These are phyloP conservation scores for Solanum appendiculatum DNA, from an alignment of 257 asterid species.

Conservation along the genomic window DNA sequence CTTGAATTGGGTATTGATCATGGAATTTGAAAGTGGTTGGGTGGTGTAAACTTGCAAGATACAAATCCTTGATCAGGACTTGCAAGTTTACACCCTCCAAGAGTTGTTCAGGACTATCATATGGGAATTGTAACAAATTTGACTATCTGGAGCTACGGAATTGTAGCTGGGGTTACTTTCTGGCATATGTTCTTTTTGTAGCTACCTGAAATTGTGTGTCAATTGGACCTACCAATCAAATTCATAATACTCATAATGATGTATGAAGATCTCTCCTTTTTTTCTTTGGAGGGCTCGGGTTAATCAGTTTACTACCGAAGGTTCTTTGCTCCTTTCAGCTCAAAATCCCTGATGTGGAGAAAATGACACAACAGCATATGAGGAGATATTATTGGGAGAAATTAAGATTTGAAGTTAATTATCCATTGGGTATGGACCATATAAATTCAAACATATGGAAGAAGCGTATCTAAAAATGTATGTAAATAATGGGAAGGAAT, in stretches of 20 bases:
- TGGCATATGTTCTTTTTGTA: not conserved
- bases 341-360: not conserved
- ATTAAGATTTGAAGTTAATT: not conserved
- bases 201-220: not conserved
- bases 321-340: not conserved
- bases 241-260: not conserved
- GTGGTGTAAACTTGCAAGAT: no score
- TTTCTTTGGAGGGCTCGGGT: not conserved
- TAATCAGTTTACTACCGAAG: not conserved
- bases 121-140: not conserved
- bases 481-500: not conserved
- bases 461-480: not conserved
- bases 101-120: not conserved
- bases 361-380: not conserved
- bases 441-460: not conserved
- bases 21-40: not conserved
- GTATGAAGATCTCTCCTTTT: not conserved
- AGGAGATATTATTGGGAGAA: not conserved
- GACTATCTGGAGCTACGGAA: not conserved
- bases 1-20: not conserved
- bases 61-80: no score
- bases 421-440: not conserved
- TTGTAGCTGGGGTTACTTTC: not conserved
- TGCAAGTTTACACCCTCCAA: not conserved
- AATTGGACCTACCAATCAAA: not conserved